Base-by-base conservation (phyloP, 2,329 filamentous ascomycete genomes). In the Graphium sp. region DNA sequence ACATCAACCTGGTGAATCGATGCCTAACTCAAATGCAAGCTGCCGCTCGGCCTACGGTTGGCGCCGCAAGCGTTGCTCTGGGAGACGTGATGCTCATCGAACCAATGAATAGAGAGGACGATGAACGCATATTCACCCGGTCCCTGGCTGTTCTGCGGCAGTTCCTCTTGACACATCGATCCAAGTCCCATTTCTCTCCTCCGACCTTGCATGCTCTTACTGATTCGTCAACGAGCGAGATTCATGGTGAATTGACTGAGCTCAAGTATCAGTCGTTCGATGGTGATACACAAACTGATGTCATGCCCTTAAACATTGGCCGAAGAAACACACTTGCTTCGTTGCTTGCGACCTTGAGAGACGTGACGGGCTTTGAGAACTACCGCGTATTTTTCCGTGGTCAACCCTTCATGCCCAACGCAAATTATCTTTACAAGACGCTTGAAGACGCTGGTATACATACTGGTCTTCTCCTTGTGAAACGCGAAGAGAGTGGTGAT, bases 181-280 rank as follows among this genome's bases (percentile, higher is more conserved):
- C 56, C 16, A 71, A 68, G 32, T 57, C 67, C 4, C 62, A 65
- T 26, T 69, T 74, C 35, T 61, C 68, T 6, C 59, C 64, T 7
- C 68, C 73, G 2, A 68, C 71, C 34, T 43, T 69, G 29, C 52
- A 63, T 32, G 56, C 62, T 7, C 46, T 67, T 16, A 62, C 74
- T 28, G 49, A 65, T 3, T 51, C 61, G 18, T 51, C 55, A 4
- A 58, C 64, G 0, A 58, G 62, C 19, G 49, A 60, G 20, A 47
- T 73, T 1, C 64, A 66, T 37, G 79, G 80, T 6, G 67, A 78
- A 21, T 53, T 62, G 3, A 59, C 82, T 1, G 64, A 69, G 28
- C 60, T 89, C 12, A 74, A 71, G 29, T 87, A 80, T 41, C 80
- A 87, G 47, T 70, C 70, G 2, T 83, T 83, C 39, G 67, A 77